These are phyloP conservation scores for Hemileccinum impolitum DNA, from an alignment of 768 basidiomycete genomes.

Conservation along the genomic window DNA sequence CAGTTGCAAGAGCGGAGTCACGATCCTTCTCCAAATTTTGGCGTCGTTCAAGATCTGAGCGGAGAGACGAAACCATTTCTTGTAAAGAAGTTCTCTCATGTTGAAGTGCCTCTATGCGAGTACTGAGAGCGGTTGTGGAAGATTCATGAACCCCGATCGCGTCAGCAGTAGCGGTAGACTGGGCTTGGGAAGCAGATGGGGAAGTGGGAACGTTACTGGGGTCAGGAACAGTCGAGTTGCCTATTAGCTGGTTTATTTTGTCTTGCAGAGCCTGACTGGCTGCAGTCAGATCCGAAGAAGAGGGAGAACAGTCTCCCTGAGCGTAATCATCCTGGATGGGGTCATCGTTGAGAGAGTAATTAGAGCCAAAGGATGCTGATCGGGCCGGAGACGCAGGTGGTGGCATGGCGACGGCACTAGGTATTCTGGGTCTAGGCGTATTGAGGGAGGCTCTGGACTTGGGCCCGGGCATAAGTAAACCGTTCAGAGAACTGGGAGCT, in stretches of 20 bases:
- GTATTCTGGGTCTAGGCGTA: slow-evolving; percentile 64
- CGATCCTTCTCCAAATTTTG: slow-evolving; percentile 41
- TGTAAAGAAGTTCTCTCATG: slow-evolving; percentile 67
- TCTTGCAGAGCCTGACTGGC: slow-evolving; percentile 46
- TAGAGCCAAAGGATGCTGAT: slow-evolving; percentile 32
- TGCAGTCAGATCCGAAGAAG: slow-evolving; percentile 36
- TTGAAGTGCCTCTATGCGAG: slow-evolving; percentile 58
- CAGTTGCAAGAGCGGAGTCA: slow-evolving; percentile 38
- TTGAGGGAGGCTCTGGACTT: slow-evolving; percentile 35
- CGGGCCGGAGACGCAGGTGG: slow-evolving; percentile 65
- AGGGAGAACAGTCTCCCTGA: slow-evolving; percentile 13
- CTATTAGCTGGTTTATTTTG: slow-evolving; percentile 44
- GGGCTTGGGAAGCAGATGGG: slow-evolving; percentile 31
- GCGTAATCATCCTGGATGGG: slow-evolving; percentile 9
- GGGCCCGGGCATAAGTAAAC: slow-evolving; percentile 15
- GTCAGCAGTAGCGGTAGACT: slow-evolving; percentile 36
- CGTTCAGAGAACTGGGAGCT: slow-evolving; percentile 8
- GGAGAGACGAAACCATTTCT: slow-evolving; percentile 25
- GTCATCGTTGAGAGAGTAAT: slow-evolving; percentile 38
- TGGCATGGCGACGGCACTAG: slow-evolving; percentile 77
- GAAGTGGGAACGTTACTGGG: slow-evolving; percentile 10
- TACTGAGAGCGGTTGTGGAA: slow-evolving; percentile 20
- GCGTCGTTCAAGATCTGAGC: slow-evolving; percentile 21
- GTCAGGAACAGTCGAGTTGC: slow-evolving; percentile 22
- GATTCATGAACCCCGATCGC: slow-evolving; percentile 13